phyloP scores from a whole-genome alignment of 805 yeast genomes.

The Nakazawaea wyomingensis region DNA sequence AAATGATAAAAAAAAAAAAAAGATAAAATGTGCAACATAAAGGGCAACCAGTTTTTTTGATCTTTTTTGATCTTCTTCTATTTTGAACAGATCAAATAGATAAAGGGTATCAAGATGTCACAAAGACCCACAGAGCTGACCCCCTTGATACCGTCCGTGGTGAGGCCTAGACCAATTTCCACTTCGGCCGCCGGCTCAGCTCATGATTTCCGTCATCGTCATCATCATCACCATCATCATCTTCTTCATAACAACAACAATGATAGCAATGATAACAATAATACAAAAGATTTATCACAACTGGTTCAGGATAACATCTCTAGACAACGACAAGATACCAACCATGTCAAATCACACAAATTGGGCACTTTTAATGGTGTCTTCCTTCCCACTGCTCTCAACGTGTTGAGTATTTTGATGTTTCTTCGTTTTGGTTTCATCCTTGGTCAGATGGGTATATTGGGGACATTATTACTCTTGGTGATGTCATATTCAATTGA shows the following conservation, averaged over 20 bases:
- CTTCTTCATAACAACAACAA: not conserved
- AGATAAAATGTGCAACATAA: not conserved
- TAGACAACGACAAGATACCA: too few species aligned
- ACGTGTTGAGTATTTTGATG: conserved; percentile 91
- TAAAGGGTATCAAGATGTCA: not conserved
- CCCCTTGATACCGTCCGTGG: conserved; percentile 4
- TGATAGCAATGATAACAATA: too few species aligned
- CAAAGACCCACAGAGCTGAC: conserved; percentile 2
- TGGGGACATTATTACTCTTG: conserved; percentile 68
- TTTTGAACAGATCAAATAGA: not conserved
- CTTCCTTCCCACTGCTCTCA: conserved; percentile 87
- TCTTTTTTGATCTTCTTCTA: not conserved
- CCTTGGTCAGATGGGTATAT: conserved; percentile 87
- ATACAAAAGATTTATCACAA: not conserved
- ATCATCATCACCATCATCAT: not conserved
- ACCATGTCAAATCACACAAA: too few species aligned
- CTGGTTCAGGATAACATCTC: too few species aligned
- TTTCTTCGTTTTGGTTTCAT: conserved; percentile 93
- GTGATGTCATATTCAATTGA: conserved; percentile 74
- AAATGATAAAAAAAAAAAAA: not conserved
- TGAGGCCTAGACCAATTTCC: not conserved
- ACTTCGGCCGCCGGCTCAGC: not conserved
- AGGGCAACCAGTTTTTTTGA: too few species aligned
- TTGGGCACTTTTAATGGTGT: conserved; percentile 85
- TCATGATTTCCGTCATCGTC: not conserved